Evolutionary conservation across 225 moss, liverwort and hornwort species (phyloP).

Genomic region (Physcomitrellopsis africana): DNA sequence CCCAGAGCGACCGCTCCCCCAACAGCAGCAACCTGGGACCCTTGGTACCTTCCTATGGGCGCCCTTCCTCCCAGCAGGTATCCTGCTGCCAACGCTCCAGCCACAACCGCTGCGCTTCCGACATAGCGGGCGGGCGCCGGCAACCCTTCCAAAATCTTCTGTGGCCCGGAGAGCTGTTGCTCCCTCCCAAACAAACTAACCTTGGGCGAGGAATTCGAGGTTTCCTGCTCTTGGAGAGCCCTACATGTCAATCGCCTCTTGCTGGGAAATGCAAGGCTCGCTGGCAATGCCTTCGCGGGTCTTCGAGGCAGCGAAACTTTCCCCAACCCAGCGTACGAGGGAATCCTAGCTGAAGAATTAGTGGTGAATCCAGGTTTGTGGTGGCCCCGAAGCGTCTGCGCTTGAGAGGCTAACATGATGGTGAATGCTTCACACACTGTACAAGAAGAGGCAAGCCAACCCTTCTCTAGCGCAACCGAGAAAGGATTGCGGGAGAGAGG

Average conservation of each 20-base stretch:
- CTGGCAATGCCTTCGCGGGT: background rate
- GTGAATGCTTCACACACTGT: conserved; percentile 11
- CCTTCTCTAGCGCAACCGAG: conserved; percentile 14
- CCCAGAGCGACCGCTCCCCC: conserved; percentile 89
- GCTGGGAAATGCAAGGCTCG: background rate
- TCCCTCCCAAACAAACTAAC: conserved; percentile 79
- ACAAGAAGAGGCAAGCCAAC: background rate
- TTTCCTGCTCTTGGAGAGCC: conserved; percentile 43
- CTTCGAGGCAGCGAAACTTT: conserved; percentile 19
- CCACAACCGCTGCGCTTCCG: conserved; percentile 76
- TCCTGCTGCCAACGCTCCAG: conserved; percentile 83
- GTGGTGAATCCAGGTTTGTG: background rate
- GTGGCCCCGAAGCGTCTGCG: conserved; percentile 46
- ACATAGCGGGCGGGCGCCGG: conserved; percentile 77
- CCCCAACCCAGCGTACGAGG: conserved; percentile 36
- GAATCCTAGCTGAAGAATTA: conserved; percentile 21
- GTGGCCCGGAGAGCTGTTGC: conserved; percentile 64
- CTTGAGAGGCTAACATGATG: conserved; percentile 53
- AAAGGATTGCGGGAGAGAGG: background rate
- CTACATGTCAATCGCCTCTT: conserved; percentile 37
- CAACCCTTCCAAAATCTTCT: conserved; percentile 78
- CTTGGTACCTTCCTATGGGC: conserved; percentile 33
- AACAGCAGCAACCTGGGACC: conserved; percentile 55
- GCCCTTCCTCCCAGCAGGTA: conserved; percentile 60
- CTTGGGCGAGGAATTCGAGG: conserved; percentile 34